Base-by-base conservation (phyloP, 2,329 filamentous ascomycete species). In the Dothiorella sarmentorum region DNA sequence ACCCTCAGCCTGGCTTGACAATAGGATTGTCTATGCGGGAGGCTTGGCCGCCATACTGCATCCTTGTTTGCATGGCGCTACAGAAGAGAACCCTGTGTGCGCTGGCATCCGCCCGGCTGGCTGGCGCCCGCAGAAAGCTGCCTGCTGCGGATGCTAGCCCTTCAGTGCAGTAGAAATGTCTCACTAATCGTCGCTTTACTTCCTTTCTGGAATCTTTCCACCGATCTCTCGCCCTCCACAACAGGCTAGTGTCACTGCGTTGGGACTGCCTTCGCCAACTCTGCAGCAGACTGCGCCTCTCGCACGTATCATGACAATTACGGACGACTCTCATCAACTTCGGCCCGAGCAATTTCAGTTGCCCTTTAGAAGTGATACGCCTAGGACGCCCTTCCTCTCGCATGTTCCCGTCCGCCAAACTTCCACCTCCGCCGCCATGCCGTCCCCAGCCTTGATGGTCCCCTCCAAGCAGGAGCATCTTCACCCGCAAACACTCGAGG, bases 221-320 rank as follows among this genome's bases (percentile, higher is more conserved):
- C 64, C 59, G 35, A 27, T 22, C 35, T 22, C 59, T 61, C 62
- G 49, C 35, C 57, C 61, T 62, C 61, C 56, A 65, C 65, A 53
- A 20, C 49, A 53, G 49, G 60, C 59, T 62, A 60, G 67, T 73
- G 63, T 64, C 61, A 73, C 71, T 52, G 58, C 63, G 67, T 63
- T 72, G 69, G 67, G 67, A 66, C 58, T 61, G 61, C 55, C 31
- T 43, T 27, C 47, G 13, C 15, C 33, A 26, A 51, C 52, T 18
- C 63, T 61, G 62, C 60, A 59, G 59, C 53, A 63, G 5, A 17
- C 44, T 38, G 38, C 29, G 37, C 42, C 43, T 38, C 20, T 27
- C 40, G 24, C 45, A 35, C 67, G 63, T 65, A 67, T 65, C 37
- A 72, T 72, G 71, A 64, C 64, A 64, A 67, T 64, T 60, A 63